phyloP scores from a whole-genome alignment of 306 rosid genomes.

The Senna siamea region DNA sequence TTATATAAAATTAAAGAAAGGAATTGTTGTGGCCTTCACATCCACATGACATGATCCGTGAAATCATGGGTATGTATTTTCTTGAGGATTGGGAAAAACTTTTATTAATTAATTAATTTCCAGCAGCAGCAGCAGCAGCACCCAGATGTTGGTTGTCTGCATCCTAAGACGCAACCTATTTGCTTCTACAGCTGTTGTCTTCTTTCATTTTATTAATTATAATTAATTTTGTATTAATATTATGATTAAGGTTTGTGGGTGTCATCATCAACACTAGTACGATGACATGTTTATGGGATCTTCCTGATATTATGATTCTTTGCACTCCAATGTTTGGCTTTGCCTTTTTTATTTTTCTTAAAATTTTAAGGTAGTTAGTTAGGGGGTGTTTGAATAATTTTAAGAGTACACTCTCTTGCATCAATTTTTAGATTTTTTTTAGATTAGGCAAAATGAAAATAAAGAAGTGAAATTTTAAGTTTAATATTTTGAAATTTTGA shows the following conservation, averaged over 20 bases:
- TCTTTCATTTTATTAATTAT: conserved; percentile 28
- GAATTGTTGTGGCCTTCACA: conserved; percentile 25
- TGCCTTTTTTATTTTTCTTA: too few species aligned
- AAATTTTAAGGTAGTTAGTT: too few species aligned
- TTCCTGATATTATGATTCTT: conserved; percentile 51
- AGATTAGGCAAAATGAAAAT: too few species aligned
- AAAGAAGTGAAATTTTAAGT: too few species aligned
- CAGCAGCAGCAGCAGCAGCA: conserved; percentile 51
- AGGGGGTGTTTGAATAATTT: too few species aligned
- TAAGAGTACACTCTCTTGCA: too few species aligned
- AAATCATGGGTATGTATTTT: conserved; percentile 48
- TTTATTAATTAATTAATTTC: conserved; percentile 16
- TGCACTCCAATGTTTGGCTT: conserved; percentile 33
- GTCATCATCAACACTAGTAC: conserved; percentile 41
- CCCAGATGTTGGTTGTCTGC: conserved; percentile 57
- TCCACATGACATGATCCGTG: conserved; percentile 54
- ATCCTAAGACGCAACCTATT: conserved; percentile 56
- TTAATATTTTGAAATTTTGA: too few species aligned
- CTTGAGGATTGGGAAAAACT: conserved; percentile 26
- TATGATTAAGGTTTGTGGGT: conserved; percentile 41
- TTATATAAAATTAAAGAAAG: too few species aligned
- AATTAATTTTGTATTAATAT: neutral
- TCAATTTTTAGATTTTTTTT: too few species aligned
- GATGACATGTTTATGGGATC: conserved; percentile 44
- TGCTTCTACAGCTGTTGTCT: conserved; percentile 53